Evolutionary conservation across 2,329 filamentous ascomycete genomes (phyloP).

Genomic region (Xylariales sp.): DNA sequence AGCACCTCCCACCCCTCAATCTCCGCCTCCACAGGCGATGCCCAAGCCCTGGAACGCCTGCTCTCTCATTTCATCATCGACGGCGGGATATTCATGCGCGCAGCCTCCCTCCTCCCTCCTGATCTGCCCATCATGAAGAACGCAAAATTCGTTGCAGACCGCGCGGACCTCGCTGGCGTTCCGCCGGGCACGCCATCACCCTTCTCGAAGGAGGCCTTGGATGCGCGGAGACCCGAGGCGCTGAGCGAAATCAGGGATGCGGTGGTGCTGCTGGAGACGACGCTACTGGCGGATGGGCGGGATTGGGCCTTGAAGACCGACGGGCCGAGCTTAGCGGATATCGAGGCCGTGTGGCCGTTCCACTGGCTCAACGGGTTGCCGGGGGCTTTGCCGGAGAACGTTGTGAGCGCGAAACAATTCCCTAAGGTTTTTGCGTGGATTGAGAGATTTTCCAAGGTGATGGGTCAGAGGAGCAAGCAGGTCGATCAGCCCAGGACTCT

Average conservation of each 20-base stretch:
- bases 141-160: conserved; percentile 55
- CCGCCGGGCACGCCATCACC: conserved; percentile 12
- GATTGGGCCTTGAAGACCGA: conserved; percentile 55
- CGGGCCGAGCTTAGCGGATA: conserved; percentile 56
- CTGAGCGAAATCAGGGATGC: conserved; percentile 48
- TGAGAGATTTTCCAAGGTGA: conserved; percentile 49
- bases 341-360: conserved; percentile 65
- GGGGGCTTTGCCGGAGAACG: conserved; percentile 46
- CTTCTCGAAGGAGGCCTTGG: conserved; percentile 21
- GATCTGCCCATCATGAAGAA: conserved; percentile 51
- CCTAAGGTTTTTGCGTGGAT: conserved; percentile 63
- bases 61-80: conserved; percentile 55
- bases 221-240: conserved; percentile 44
- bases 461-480: conserved; percentile 35
- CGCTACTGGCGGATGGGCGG: conserved; percentile 60
- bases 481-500: conserved; percentile 35
- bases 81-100: conserved; percentile 50
- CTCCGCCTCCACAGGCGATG: conserved; percentile 31
- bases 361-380: conserved; percentile 58
- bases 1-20: conserved; percentile 29
- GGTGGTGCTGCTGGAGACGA: conserved; percentile 57
- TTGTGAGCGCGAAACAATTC: conserved; percentile 47
- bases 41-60: conserved; percentile 47
- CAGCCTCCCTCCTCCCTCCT: conserved; percentile 51
- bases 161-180: conserved; percentile 33